Conservation (phyloP, 2,329 filamentous ascomycete genomes). For the Talaromyces albobiverticillius region DNA sequence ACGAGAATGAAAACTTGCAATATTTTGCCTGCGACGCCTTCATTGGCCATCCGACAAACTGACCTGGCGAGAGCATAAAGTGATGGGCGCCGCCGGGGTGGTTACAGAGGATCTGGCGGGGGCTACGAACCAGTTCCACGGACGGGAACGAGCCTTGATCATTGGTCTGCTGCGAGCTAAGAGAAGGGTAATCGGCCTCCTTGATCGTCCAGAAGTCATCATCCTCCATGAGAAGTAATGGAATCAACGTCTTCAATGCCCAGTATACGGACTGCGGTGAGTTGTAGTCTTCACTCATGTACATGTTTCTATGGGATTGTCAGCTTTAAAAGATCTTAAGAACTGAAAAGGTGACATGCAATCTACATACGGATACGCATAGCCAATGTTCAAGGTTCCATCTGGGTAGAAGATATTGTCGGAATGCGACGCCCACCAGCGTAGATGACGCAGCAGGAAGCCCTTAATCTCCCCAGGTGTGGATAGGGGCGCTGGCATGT, state of each 20-base stretch:
- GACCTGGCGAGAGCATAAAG: constrained; percentile 71
- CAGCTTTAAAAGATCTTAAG: neutral
- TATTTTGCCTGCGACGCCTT: constrained; percentile 81
- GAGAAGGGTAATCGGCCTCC: neutral
- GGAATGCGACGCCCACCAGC: constrained; percentile 75
- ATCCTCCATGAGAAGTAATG: constrained; percentile 63
- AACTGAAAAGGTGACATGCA: no score
- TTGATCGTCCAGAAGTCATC: constrained; percentile 65
- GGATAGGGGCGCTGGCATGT: constrained; percentile 67
- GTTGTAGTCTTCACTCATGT: constrained; percentile 81
- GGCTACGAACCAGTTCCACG: constrained; percentile 59
- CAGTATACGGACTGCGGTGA: constrained; percentile 71
- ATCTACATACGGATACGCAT: constrained; percentile 62
- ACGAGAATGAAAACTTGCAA: constrained; percentile 73
- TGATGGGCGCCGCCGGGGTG: constrained; percentile 70
- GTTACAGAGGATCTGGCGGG: constrained; percentile 71
- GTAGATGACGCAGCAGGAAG: constrained; percentile 67
- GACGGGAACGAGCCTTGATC: constrained; percentile 54
- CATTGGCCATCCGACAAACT: constrained; percentile 79
- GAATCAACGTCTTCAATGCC: constrained; percentile 75
- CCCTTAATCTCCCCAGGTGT: constrained; percentile 75
- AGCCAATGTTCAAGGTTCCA: constrained; percentile 73
- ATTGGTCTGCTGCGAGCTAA: constrained; percentile 52
- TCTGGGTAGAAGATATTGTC: constrained; percentile 70
- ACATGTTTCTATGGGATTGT: constrained; percentile 56